A percentile compares a stretch with the other conserved stretches of the same genome.
Conservation (phyloP, 2,329 filamentous ascomycete genomes). For the Aspergillus felis region DNA sequence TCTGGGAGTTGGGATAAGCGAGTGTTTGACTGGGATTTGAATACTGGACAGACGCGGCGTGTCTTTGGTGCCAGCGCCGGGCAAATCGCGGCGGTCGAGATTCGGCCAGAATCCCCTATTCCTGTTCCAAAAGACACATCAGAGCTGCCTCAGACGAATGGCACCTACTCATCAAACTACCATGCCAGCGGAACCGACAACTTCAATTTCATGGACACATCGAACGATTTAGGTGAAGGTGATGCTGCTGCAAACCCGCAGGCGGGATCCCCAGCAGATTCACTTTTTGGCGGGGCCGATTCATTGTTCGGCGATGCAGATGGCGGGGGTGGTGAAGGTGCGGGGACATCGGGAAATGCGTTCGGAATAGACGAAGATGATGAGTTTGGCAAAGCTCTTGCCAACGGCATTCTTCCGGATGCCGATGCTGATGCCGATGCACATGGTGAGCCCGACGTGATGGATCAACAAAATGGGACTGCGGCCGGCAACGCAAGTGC, state of each 20-base stretch:
- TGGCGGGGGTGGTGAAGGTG: slow-evolving; percentile 46
- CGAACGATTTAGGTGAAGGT: slow-evolving; percentile 31
- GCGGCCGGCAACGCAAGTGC: slow-evolving; percentile 8
- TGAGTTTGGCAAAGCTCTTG: slow-evolving; percentile 73
- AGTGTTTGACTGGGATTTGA: slow-evolving; percentile 90
- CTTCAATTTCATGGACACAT: slow-evolving; percentile 41
- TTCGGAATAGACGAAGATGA: slow-evolving; percentile 83
- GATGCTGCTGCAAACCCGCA: slow-evolving; percentile 54
- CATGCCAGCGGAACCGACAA: slow-evolving; percentile 57
- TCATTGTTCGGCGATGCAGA: slow-evolving; percentile 86
- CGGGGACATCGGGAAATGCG: slow-evolving; percentile 51
- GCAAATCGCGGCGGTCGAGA: slow-evolving; percentile 85
- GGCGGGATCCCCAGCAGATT: slow-evolving; percentile 66
- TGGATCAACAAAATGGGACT: slow-evolving; percentile 17
- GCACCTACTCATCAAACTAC: slow-evolving; percentile 76
- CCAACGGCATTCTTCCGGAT: slow-evolving; percentile 55
- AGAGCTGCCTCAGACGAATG: slow-evolving; percentile 50
- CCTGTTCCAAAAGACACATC: slow-evolving; percentile 70
- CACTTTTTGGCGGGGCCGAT: slow-evolving; percentile 78
- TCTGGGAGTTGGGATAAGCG: slow-evolving; percentile 97
- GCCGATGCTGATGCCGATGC: slow-evolving; percentile 47
- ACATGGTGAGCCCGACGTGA: slow-evolving; percentile 28
- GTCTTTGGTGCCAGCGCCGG: slow-evolving; percentile 72
- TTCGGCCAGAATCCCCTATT: slow-evolving; percentile 70
- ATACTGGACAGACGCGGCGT: slow-evolving; percentile 73